These are phyloP conservation scores for Moesziomyces sp. DNA, from an alignment of 1,284 basidiomycete species.

Conservation along the genomic window DNA sequence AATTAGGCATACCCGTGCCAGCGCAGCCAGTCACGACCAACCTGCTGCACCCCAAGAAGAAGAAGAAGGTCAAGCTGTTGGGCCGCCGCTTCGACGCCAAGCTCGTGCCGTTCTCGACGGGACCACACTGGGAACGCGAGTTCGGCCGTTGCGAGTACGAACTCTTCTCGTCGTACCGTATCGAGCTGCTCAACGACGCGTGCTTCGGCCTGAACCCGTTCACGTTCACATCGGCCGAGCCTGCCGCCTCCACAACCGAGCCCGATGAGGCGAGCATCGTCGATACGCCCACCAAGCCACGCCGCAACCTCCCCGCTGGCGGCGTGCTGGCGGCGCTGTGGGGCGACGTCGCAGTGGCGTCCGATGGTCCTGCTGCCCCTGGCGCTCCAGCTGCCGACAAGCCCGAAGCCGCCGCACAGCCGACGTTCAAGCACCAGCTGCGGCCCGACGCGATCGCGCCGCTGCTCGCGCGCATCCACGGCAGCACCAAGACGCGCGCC, in stretches of 20 bases:
- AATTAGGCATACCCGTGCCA: constrained; percentile 30
- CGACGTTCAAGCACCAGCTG: constrained; percentile 31
- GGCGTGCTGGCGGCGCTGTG: constrained; percentile 41
- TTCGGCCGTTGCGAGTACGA: constrained; percentile 51
- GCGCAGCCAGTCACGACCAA: constrained; percentile 17
- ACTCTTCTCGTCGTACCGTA: constrained; percentile 57
- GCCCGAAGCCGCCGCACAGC: constrained; percentile 1
- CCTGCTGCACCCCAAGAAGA: constrained; percentile 57
- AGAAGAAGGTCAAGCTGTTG: constrained; percentile 63
- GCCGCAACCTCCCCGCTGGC: constrained; percentile 19
- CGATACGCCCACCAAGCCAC: constrained; percentile 18
- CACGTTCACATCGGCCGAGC: constrained; percentile 43
- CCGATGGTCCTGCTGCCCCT: background rate
- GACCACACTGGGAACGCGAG: constrained; percentile 62
- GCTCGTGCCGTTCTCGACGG: constrained; percentile 61
- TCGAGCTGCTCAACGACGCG: constrained; percentile 61
- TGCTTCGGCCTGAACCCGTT: constrained; percentile 63
- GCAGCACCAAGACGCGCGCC: constrained; percentile 53
- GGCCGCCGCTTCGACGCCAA: constrained; percentile 62
- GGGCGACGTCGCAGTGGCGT: constrained; percentile 14
- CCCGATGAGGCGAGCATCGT: constrained; percentile 5
- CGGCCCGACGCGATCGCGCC: constrained; percentile 45
- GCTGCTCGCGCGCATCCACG: constrained; percentile 47
- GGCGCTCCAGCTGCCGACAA: background rate
- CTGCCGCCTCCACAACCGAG: constrained; percentile 2